Evolutionary conservation across 2,329 filamentous ascomycete genomes (phyloP).

Genomic region (Sporothrix protearum): DNA sequence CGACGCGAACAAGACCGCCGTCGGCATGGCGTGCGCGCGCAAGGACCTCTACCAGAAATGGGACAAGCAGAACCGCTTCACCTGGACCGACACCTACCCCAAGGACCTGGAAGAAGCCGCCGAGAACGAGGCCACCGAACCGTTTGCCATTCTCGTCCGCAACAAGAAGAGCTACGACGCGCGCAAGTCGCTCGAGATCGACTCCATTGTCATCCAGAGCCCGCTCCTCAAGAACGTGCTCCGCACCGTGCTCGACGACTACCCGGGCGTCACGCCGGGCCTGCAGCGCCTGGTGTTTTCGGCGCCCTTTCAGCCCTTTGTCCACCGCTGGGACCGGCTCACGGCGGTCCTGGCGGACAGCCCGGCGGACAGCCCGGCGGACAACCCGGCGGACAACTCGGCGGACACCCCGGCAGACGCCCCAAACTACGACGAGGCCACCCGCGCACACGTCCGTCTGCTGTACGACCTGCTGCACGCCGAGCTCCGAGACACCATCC

Average conservation of each 20-base stretch:
- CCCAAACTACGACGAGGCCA: slow-evolving; percentile 36
- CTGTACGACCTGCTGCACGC: slow-evolving; percentile 44
- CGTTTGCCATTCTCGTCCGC: slow-evolving; percentile 56
- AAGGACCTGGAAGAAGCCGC: slow-evolving; percentile 50
- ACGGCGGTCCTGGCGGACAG: too few species aligned
- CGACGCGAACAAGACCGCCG: not conserved
- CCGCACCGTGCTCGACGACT: slow-evolving; percentile 49
- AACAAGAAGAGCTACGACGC: slow-evolving; percentile 53
- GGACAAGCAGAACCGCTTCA: slow-evolving; percentile 30
- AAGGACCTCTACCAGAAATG: slow-evolving; percentile 28
- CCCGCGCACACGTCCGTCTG: slow-evolving; percentile 44
- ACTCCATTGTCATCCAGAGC: slow-evolving; percentile 63
- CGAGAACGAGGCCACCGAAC: slow-evolving; percentile 56
- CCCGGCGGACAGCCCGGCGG: too few species aligned
- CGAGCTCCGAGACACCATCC: slow-evolving; percentile 48
- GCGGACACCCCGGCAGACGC: slow-evolving; percentile 34
- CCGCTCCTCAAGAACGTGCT: slow-evolving; percentile 56
- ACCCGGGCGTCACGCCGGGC: slow-evolving; percentile 54
- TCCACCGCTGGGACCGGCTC: slow-evolving; percentile 58
- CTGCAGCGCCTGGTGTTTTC: slow-evolving; percentile 56
- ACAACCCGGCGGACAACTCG: too few species aligned
- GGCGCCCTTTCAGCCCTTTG: slow-evolving; percentile 57
- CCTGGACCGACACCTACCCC: slow-evolving; percentile 52
- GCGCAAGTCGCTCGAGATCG: slow-evolving; percentile 54
- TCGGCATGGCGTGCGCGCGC: slow-evolving; percentile 24